Evolutionary conservation across 2,329 filamentous ascomycete genomes (phyloP).

Genomic region (Sporothrix schenckii): DNA sequence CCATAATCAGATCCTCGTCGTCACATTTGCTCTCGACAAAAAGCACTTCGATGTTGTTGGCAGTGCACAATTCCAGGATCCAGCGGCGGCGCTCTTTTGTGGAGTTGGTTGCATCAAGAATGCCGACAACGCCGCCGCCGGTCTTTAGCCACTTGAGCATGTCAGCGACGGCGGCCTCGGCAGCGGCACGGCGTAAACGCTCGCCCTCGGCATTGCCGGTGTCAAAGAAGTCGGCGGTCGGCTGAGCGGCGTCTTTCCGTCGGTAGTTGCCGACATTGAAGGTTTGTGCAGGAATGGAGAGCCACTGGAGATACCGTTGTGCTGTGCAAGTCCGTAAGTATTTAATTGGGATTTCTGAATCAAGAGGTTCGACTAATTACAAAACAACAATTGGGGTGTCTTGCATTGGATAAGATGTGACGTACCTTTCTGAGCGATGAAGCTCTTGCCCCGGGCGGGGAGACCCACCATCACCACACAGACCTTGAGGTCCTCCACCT

Average conservation of each 20-base stretch:
- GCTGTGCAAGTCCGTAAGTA: slow-evolving; percentile 53
- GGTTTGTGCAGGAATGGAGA: slow-evolving; percentile 87
- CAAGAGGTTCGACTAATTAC: too few species aligned
- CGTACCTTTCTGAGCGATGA: slow-evolving; percentile 95
- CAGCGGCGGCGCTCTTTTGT: slow-evolving; percentile 87
- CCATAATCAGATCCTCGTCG: slow-evolving; percentile 94
- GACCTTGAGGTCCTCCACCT: slow-evolving; percentile 95
- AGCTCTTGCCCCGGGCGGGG: slow-evolving; percentile 92
- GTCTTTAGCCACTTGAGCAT: slow-evolving; percentile 91
- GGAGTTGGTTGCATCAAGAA: slow-evolving; percentile 95
- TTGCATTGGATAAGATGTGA: slow-evolving; percentile 26
- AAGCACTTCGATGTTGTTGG: slow-evolving; percentile 81
- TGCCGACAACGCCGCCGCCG: slow-evolving; percentile 84
- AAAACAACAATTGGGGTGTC: background rate
- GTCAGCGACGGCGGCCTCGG: slow-evolving; percentile 87
- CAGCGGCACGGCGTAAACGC: slow-evolving; percentile 81
- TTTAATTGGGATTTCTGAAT: background rate
- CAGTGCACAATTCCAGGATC: slow-evolving; percentile 79
- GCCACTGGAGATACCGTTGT: slow-evolving; percentile 93
- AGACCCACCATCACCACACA: slow-evolving; percentile 99
- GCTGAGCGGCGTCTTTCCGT: slow-evolving; percentile 84
- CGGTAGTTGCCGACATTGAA: slow-evolving; percentile 99
- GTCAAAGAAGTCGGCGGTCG: slow-evolving; percentile 94
- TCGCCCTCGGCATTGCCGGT: slow-evolving; percentile 88
- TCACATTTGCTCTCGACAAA: slow-evolving; percentile 98